These are phyloP conservation scores for Penicillium psychrofluorescens DNA, from an alignment of 495 filamentous ascomycete species.

Conservation along the genomic window DNA sequence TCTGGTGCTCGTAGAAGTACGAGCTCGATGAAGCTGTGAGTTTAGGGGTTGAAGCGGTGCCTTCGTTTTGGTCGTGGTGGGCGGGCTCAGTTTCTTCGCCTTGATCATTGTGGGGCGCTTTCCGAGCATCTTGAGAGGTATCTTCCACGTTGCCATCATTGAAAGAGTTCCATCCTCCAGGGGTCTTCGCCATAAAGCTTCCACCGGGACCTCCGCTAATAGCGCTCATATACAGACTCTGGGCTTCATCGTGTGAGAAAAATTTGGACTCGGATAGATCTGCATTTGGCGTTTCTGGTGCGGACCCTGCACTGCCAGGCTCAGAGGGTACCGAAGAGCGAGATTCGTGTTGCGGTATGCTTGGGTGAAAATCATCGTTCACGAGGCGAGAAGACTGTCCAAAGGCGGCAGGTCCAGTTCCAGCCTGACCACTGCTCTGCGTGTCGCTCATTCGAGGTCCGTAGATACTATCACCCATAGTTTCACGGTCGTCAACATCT, in stretches of 20 bases:
- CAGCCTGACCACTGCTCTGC: slow-evolving; percentile 1
- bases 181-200: slow-evolving; percentile 44
- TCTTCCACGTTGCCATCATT: slow-evolving; percentile 1
- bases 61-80: slow-evolving; percentile 7
- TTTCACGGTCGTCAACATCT: neutral
- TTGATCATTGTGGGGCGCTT: too few species aligned
- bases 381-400: neutral
- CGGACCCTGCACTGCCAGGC: slow-evolving; percentile 14
- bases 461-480: neutral
- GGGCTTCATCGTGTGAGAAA: slow-evolving; percentile 85
- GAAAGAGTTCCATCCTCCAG: slow-evolving; percentile 52
- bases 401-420: neutral
- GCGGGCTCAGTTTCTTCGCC: neutral
- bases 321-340: slow-evolving; percentile 15
- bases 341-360: slow-evolving; percentile 2
- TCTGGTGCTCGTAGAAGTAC: slow-evolving; percentile 7
- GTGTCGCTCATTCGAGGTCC: neutral
- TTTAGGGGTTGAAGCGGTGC: slow-evolving; percentile 21
- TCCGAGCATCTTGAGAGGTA: neutral
- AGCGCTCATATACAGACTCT: slow-evolving; percentile 93
- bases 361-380: neutral
- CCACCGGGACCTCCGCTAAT: slow-evolving; percentile 38
- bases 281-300: slow-evolving; percentile 22
- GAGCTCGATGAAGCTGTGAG: slow-evolving; percentile 14
- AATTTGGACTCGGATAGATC: slow-evolving; percentile 67